Evolutionary conservation across 164 flowering plant genomes (phyloP).

Genomic region (Piper betle): DNA sequence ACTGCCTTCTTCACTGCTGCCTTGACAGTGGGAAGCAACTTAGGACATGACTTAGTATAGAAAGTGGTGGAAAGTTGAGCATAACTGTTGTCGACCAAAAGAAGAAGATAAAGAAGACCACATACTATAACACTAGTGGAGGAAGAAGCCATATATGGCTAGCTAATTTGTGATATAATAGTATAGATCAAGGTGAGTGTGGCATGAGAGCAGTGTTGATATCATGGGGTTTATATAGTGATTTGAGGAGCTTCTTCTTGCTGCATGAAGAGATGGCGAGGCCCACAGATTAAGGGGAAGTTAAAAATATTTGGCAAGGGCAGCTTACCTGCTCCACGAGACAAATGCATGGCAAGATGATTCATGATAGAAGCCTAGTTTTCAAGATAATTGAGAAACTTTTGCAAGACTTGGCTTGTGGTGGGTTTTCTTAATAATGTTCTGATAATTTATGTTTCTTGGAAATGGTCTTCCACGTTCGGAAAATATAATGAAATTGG

Average conservation of each 20-base stretch:
- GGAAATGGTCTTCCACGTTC: not conserved
- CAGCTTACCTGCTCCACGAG: conserved; percentile 1
- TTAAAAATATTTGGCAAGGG: not conserved
- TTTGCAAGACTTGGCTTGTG: not conserved
- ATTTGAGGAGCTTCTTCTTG: not conserved
- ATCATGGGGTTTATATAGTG: not conserved
- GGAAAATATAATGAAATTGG: not conserved
- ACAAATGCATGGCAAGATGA: not conserved
- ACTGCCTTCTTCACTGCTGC: conserved; percentile 6
- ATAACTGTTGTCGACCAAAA: not conserved
- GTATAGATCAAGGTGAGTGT: not conserved
- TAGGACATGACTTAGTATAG: conserved; percentile 9
- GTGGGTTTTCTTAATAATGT: not conserved
- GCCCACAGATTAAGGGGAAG: not conserved
- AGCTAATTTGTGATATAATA: not conserved
- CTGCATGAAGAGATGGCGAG: no score
- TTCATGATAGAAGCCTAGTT: not conserved
- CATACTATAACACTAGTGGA: not conserved
- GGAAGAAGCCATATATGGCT: not conserved
- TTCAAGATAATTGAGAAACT: not conserved
- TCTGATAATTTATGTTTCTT: no score
- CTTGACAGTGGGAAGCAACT: conserved; percentile 11
- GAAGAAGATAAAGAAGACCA: not conserved
- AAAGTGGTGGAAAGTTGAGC: conserved; percentile 1
- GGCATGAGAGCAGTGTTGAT: not conserved